A percentile compares a stretch with the other conserved stretches of the same genome.
These are phyloP conservation scores for Rhodotorula sp. DNA, from an alignment of 1,284 basidiomycete species.

Conservation along the genomic window DNA sequence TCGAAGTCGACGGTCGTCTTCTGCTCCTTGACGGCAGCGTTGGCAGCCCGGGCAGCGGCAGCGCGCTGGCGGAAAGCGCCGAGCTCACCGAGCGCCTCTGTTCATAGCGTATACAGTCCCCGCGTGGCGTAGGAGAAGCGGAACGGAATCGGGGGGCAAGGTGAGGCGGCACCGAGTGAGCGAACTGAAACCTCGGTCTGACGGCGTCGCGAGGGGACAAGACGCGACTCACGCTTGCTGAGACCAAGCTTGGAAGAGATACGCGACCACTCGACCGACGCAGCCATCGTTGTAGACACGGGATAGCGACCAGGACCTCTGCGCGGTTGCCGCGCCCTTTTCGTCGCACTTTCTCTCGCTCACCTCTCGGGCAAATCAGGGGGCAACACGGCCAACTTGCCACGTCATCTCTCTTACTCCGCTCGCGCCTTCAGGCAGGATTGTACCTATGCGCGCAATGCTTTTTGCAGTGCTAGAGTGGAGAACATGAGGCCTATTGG, in stretches of 20 bases:
- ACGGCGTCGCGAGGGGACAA: not conserved
- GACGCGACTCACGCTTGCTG: constrained; percentile 68
- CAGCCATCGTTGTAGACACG: constrained; percentile 8
- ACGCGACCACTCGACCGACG: constrained; percentile 71
- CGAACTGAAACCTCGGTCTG: not conserved
- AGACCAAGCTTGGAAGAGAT: constrained; percentile 87
- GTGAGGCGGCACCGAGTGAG: not conserved
- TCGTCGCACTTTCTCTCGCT: not conserved
- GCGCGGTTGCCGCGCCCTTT: too few relatives aligned
- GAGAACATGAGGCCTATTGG: too few relatives aligned
- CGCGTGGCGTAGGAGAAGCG: too few relatives aligned
- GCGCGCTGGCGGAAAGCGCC: constrained; percentile 97
- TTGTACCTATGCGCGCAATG: not conserved
- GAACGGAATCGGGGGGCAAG: too few relatives aligned
- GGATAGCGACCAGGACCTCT: not conserved
- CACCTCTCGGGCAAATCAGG: not conserved
- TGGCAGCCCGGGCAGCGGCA: constrained; percentile 62
- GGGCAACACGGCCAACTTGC: not conserved
- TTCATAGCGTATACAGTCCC: not conserved
- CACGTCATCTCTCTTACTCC: not conserved
- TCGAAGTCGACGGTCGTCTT: constrained; percentile 65
- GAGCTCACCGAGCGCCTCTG: constrained; percentile 84
- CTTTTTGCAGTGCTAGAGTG: too few relatives aligned
- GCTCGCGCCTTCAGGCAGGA: not conserved
- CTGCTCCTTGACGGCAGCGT: constrained; percentile 33